Conservation (phyloP, 108 stramenopile genomes). For the Halocafeteria seosinensis region DNA sequence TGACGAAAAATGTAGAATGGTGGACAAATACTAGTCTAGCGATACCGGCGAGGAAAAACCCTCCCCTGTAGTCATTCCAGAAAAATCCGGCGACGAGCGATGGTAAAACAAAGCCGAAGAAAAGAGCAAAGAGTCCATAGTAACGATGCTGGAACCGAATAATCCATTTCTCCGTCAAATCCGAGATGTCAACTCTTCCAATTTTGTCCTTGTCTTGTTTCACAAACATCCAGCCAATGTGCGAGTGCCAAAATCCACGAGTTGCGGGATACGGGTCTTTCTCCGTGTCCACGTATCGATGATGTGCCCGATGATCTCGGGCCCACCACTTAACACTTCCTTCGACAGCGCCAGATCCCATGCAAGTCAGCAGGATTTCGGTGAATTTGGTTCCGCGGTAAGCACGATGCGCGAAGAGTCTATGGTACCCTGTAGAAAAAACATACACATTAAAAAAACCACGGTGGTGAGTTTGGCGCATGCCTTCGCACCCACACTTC, state of each 20-base stretch:
- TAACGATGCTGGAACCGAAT: conserved; percentile 70
- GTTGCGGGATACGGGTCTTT: conserved; percentile 70
- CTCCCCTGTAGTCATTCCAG: conserved; percentile 91
- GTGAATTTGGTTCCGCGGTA: background rate
- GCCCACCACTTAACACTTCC: background rate
- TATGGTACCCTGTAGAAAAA: conserved; percentile 2
- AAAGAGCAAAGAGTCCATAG: conserved; percentile 37
- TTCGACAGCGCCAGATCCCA: background rate
- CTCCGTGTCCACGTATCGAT: conserved; percentile 40
- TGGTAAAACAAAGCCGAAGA: conserved; percentile 96
- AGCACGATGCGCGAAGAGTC: background rate
- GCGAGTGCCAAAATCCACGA: conserved; percentile 97
- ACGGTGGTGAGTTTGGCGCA: no score
- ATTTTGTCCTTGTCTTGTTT: conserved; percentile 81
- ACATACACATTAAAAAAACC: no score
- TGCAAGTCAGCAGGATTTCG: background rate
- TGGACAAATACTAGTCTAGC: conserved; percentile 78
- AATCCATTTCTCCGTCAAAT: conserved; percentile 68
- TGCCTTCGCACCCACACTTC: no score
- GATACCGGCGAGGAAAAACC: conserved; percentile 83
- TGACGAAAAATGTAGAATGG: conserved; percentile 93
- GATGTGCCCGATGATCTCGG: conserved; percentile 25
- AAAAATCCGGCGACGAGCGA: conserved; percentile 59
- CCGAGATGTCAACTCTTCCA: conserved; percentile 75
- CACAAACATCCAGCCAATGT: conserved; percentile 97